Percentiles rank a stretch among this genome's conserved stretches.
Conservation (phyloP, 345 rosid genomes). For the Limnanthes douglasii region DNA sequence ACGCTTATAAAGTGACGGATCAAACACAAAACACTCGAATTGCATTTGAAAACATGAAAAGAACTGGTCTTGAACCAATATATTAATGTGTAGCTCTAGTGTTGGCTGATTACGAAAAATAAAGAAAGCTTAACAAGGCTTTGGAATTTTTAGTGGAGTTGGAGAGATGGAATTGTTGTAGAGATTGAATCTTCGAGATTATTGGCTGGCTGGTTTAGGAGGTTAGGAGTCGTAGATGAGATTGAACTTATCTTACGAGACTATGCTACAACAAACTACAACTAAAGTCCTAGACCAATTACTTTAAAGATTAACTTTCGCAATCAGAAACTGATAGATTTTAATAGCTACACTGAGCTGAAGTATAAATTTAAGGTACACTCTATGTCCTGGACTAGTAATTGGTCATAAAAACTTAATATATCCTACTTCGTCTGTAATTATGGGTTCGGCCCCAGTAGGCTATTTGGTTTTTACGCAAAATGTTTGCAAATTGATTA, state of each 20-base stretch:
- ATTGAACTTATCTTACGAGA: constrained; percentile 54
- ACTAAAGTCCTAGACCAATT: too few species aligned
- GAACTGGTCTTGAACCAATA: constrained; percentile 50
- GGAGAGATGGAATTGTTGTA: constrained; percentile 34
- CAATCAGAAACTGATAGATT: too few species aligned
- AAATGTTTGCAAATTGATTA: too few species aligned
- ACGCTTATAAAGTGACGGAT: constrained; percentile 45
- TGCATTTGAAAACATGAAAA: constrained; percentile 69
- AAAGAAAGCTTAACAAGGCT: constrained; percentile 40
- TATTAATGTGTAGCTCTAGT: constrained; percentile 64
- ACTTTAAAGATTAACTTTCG: too few species aligned
- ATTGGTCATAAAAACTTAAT: too few species aligned
- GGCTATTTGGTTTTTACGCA: too few species aligned
- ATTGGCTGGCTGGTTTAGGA: constrained; percentile 56
- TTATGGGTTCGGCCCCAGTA: too few species aligned
- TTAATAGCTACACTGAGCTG: too few species aligned
- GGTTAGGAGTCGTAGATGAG: constrained; percentile 55
- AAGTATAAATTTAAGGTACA: too few species aligned
- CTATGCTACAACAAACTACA: too few species aligned
- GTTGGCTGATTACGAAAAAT: constrained; percentile 43
- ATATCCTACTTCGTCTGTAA: too few species aligned
- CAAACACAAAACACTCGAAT: constrained; percentile 37
- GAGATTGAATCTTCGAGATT: constrained; percentile 50
- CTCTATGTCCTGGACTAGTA: too few species aligned
- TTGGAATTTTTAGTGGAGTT: constrained; percentile 36